Conservation (phyloP, 768 basidiomycete genomes). For the Auricularia heimuer region DNA sequence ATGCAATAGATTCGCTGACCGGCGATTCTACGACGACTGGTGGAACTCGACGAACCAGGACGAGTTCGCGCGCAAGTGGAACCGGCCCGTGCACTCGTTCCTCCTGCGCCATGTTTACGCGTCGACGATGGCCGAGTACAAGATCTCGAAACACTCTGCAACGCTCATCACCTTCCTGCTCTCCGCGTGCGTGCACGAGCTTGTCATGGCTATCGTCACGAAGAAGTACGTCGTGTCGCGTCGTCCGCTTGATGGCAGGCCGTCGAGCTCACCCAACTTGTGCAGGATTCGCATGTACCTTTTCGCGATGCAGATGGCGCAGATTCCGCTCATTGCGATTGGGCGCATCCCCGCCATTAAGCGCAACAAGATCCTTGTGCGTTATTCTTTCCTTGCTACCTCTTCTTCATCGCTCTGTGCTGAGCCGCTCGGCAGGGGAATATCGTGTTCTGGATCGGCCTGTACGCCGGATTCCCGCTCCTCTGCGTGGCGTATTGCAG, state of each 20-base stretch:
- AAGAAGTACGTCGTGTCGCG: slow-evolving; percentile 48
- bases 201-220: slow-evolving; percentile 94
- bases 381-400: slow-evolving; percentile 10
- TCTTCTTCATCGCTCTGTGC: neutral
- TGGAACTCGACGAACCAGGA: slow-evolving; percentile 98
- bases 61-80: slow-evolving; percentile 97
- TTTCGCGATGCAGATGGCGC: slow-evolving; percentile 74
- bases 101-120: slow-evolving; percentile 93
- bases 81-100: slow-evolving; percentile 91
- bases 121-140: slow-evolving; percentile 68
- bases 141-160: slow-evolving; percentile 66
- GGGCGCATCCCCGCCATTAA: slow-evolving; percentile 70
- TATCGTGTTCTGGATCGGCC: slow-evolving; percentile 87
- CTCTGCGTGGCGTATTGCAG: slow-evolving; percentile 71
- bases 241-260: too few species aligned
- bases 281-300: slow-evolving; percentile 61
- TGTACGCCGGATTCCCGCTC: slow-evolving; percentile 87
- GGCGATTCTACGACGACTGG: slow-evolving; percentile 98
- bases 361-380: slow-evolving; percentile 62
- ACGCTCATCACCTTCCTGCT: slow-evolving; percentile 90
- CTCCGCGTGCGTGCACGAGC: slow-evolving; percentile 82
- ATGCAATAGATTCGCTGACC: slow-evolving; percentile 61
- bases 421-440: slow-evolving; percentile 35
- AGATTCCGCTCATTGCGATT: slow-evolving; percentile 83
- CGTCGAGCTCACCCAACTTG: neutral